phyloP scores from a whole-genome alignment of 305 asterid species.

The Rubia peregrina region DNA sequence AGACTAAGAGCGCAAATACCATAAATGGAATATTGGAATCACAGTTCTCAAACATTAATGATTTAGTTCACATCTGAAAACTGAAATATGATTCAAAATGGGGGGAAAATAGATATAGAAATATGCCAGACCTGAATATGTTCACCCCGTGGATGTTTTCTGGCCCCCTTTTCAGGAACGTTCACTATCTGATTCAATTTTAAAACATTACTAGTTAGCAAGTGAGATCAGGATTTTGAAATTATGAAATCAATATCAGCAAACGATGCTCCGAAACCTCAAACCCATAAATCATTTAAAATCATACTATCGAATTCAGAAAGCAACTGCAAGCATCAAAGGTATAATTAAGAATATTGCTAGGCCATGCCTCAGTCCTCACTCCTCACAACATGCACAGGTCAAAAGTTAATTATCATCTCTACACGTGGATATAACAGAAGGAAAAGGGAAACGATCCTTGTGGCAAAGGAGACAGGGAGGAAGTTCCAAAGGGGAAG shows the following conservation, averaged over 20 bases:
- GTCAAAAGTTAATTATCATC: not conserved
- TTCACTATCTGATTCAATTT: constrained; percentile 56
- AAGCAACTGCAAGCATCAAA: not conserved
- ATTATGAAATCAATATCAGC: not conserved
- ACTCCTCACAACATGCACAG: not conserved
- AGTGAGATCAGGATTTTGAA: not conserved
- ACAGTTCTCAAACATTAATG: not conserved
- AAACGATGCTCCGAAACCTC: not conserved
- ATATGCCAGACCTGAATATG: constrained; percentile 63
- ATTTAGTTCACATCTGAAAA: not conserved
- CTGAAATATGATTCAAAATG: not conserved
- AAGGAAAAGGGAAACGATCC: not conserved
- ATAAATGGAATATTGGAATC: not conserved
- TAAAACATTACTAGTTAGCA: not conserved
- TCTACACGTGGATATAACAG: not conserved
- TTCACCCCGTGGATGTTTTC: constrained; percentile 94
- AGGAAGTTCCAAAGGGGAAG: not conserved
- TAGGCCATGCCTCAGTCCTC: not conserved
- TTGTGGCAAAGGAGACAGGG: not conserved
- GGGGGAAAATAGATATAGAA: not conserved
- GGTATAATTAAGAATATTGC: not conserved
- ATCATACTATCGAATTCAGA: not conserved
- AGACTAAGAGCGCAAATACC: not conserved
- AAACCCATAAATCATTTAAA: not conserved
- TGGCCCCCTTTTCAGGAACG: constrained; percentile 95